Evolutionary conservation across 768 basidiomycete genomes (phyloP).

Genomic region (Macrocybe gigantea): DNA sequence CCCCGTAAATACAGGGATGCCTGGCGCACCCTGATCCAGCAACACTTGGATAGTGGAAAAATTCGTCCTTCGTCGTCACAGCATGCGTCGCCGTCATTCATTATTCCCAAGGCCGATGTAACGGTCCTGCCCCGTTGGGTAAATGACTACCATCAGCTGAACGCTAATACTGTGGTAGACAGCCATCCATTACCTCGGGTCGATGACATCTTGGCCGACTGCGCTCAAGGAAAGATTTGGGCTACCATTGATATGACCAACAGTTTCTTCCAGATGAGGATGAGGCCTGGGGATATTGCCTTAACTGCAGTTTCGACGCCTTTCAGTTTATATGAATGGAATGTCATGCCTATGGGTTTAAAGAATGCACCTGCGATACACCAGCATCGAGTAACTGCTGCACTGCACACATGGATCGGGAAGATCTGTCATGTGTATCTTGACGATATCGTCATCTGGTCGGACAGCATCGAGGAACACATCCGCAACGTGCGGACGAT

Average conservation of each 20-base stretch:
- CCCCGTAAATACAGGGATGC: too few relatives aligned
- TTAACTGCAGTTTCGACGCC: conserved; percentile 37
- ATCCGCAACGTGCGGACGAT: conserved; percentile 23
- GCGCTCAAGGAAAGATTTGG: conserved; percentile 18
- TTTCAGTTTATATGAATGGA: conserved; percentile 30
- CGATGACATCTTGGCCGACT: conserved; percentile 24
- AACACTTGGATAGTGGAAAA: too few relatives aligned
- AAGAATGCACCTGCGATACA: conserved; percentile 35
- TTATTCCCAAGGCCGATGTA: too few relatives aligned
- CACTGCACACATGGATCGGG: conserved; percentile 30
- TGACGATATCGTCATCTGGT: conserved; percentile 40
- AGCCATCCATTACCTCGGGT: conserved; percentile 23
- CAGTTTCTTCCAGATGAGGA: conserved; percentile 30
- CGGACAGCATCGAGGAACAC: conserved; percentile 26
- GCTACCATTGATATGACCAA: conserved; percentile 31
- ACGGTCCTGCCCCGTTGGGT: too few relatives aligned
- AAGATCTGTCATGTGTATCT: conserved; percentile 35
- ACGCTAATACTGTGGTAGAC: conserved; percentile 21
- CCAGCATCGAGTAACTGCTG: conserved; percentile 36
- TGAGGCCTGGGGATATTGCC: conserved; percentile 33
- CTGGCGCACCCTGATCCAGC: too few relatives aligned
- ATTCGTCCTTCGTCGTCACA: too few relatives aligned
- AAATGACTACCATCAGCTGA: conserved; percentile 28
- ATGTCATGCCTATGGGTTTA: conserved; percentile 32
- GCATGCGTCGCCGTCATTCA: too few relatives aligned